phyloP scores from a whole-genome alignment of 78 protist genomes.

The Dictyostelium purpureum region DNA sequence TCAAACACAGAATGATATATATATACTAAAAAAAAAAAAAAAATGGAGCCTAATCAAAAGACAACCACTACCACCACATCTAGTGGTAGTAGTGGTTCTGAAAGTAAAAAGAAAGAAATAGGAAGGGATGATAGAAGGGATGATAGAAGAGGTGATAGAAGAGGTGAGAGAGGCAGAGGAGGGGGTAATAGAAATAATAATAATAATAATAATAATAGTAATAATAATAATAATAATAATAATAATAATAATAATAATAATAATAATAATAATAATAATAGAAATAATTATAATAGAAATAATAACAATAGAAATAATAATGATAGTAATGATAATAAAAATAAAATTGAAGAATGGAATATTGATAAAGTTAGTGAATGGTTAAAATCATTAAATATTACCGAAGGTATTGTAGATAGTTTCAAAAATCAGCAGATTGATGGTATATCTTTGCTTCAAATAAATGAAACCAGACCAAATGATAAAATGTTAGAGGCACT shows the following conservation, averaged over 20 bases:
- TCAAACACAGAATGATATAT: no score
- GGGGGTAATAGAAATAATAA: neutral
- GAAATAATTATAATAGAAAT: neutral
- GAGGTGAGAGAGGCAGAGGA: no score
- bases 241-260: neutral
- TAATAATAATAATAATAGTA: neutral
- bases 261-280: neutral
- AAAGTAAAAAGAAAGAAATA: no score
- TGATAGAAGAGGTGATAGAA: no score
- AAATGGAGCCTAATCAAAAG: no score
- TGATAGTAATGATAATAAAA: neutral
- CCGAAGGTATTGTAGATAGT: neutral
- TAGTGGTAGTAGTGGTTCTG: no score
- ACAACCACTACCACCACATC: no score
- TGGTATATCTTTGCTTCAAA: neutral
- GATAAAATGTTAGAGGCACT: neutral
- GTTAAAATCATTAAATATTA: neutral
- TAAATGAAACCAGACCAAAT: neutral
- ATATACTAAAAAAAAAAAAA: no score
- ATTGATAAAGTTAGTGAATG: neutral
- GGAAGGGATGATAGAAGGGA: no score
- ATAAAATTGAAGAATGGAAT: constrained; percentile 4
- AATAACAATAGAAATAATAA: neutral
- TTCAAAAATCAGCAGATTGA: constrained; percentile 2
- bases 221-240: neutral